Conservation (phyloP, 2,329 filamentous ascomycete genomes). For the Cryoendolithus antarcticus region DNA sequence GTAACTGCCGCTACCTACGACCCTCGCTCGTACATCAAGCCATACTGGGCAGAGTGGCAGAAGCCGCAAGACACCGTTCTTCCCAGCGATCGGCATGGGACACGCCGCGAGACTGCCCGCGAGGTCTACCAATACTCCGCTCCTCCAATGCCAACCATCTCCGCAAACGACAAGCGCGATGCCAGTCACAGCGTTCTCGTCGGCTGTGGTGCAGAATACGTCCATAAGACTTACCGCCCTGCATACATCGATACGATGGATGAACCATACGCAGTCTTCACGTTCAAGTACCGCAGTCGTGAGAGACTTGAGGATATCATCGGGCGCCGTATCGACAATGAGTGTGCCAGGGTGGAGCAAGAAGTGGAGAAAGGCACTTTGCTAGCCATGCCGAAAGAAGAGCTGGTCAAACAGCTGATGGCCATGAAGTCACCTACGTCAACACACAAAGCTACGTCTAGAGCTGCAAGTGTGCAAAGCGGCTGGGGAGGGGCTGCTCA, state of each 20-base stretch:
- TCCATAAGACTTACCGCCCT: constrained; percentile 25
- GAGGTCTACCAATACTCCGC: constrained; percentile 21
- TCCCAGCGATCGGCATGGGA: no score
- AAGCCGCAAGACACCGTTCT: no score
- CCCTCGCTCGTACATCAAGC: constrained; percentile 4
- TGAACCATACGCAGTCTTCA: constrained; percentile 34
- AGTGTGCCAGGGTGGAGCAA: constrained; percentile 9
- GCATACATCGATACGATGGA: constrained; percentile 30
- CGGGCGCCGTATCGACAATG: constrained; percentile 15
- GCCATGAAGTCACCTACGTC: no score
- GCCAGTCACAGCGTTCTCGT: constrained; percentile 17
- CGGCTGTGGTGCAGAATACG: constrained; percentile 26
- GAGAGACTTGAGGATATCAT: constrained; percentile 25
- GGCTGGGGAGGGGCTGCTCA: no score
- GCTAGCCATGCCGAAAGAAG: constrained; percentile 13
- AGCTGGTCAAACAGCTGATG: constrained; percentile 12
- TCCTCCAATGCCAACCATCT: constrained; percentile 16
- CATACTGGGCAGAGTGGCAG: constrained; percentile 2
- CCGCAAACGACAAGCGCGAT: constrained; percentile 9
- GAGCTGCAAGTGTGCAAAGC: no score
- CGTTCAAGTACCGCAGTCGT: constrained; percentile 34
- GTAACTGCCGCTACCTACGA: neutral
- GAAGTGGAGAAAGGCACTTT: constrained; percentile 4
- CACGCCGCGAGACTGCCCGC: constrained; percentile 7
- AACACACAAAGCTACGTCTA: no score